Evolutionary conservation across 768 basidiomycete species (phyloP), one percentile per base, ranked within the genome.

Genomic region (Amanita pallidorosea): DNA sequence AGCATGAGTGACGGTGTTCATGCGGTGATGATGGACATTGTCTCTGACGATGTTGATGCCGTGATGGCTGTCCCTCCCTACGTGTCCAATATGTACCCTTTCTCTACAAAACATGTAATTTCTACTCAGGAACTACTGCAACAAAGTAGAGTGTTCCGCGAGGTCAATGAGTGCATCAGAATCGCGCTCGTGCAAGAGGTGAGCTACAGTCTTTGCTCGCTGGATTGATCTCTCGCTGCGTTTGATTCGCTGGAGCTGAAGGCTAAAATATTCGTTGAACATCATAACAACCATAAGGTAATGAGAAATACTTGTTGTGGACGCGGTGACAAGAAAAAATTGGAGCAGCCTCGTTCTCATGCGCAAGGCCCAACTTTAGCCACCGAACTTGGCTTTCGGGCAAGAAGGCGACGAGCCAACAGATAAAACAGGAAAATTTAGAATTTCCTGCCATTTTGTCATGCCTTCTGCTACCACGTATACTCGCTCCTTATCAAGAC

Each of bases 11-110:
- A 13, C 27, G 7, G 27, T 27, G 27, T 7, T 27, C 27, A 27
- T 27, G 27, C 27, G 27, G 7, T 27, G 27, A 27, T 29, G 17
- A 31, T 18, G 43, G 23, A 44, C 42, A 43, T 23, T 35, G 35
- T 35, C 35, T 35, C 22, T 34, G 34, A 3, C 6, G 35, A 1
- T 1, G 12, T 5, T 35, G 12, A n/a, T n/a, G n/a, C 35, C 35
- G 35, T 27, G 25, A 27, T 70, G 94, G 59, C 95, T 93, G 67
- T 90, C 93, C 71, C 95, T 95, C 95, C 95, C n/a, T n/a, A n/a
- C n/a, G n/a, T n/a, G n/a, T n/a, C n/a, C n/a, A n/a, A n/a, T n/a
- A n/a, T n/a, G n/a, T n/a, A n/a, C n/a, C n/a, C n/a, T n/a, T n/a
- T n/a, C n/a, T n/a, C n/a, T n/a, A n/a, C n/a, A n/a, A n/a, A n/a